A percentile compares a stretch with the other conserved stretches of the same genome.
Evolutionary conservation across 2,329 filamentous ascomycete species (phyloP).

Genomic region (Colletotrichum sublineola): DNA sequence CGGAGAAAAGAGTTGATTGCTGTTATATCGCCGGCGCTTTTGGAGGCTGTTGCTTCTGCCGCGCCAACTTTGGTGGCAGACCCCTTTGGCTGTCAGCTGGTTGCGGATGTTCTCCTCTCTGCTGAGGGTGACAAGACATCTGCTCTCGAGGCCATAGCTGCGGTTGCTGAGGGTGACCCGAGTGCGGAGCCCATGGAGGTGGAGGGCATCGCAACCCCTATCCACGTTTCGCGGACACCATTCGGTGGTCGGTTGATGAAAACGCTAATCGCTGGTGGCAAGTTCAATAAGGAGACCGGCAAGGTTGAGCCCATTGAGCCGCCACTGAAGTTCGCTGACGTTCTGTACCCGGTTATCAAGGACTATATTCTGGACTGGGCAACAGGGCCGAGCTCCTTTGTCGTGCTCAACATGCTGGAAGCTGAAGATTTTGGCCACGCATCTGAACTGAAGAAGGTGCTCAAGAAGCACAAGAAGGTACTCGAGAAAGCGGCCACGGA

Average conservation of each 20-base stretch:
- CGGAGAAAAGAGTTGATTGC: slow-evolving; percentile 83
- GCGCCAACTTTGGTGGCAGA: slow-evolving; percentile 78
- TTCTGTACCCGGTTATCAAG: slow-evolving; percentile 86
- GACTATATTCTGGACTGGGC: slow-evolving; percentile 85
- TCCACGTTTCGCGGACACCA: slow-evolving; percentile 72
- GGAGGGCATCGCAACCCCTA: slow-evolving; percentile 45
- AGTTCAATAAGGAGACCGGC: slow-evolving; percentile 82
- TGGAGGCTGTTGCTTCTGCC: slow-evolving; percentile 78
- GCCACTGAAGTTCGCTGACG: slow-evolving; percentile 81
- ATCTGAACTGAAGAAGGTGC: slow-evolving; percentile 74
- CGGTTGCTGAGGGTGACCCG: slow-evolving; percentile 71
- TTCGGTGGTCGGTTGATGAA: slow-evolving; percentile 88
- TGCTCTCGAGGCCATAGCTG: slow-evolving; percentile 79
- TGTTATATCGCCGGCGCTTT: slow-evolving; percentile 79
- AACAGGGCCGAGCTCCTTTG: slow-evolving; percentile 86
- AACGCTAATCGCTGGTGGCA: slow-evolving; percentile 88
- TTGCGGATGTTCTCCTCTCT: slow-evolving; percentile 84
- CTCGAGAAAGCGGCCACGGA: slow-evolving; percentile 76
- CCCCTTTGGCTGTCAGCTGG: slow-evolving; percentile 88
- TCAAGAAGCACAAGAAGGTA: slow-evolving; percentile 80
- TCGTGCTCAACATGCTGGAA: slow-evolving; percentile 85
- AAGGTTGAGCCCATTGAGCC: slow-evolving; percentile 79
- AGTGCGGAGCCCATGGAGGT: slow-evolving; percentile 57
- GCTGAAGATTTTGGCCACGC: slow-evolving; percentile 76
- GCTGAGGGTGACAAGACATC: slow-evolving; percentile 81